Evolutionary conservation across 1,284 basidiomycete species (phyloP), one percentile per base, ranked within the genome.

Genomic region (Inonotus hispidus): DNA sequence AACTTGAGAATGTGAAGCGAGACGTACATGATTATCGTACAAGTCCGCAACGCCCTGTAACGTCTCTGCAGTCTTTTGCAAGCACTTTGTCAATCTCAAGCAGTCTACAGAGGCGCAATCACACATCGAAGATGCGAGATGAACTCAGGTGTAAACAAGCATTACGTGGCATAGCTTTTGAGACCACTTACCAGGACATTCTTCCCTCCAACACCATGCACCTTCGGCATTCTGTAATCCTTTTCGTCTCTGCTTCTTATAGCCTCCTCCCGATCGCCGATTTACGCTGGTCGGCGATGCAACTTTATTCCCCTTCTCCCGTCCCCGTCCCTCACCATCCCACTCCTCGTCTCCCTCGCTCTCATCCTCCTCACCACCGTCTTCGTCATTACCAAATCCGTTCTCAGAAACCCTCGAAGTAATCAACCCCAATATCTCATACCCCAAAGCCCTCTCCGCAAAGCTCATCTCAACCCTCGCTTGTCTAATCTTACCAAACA

Each of bases 181-280:
- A 38, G 41, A 37, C 16, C 11, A 37, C 62, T 19, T 65, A 88
- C 88, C 83, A 71, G 80, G 72, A 70, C 87, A 92, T 2, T 78
- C 79, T 61, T 93, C 89, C 21, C 85, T 77, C 91, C 92, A 95
- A 71, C 91, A 93, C 90, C 92, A 92, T 1, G 88, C 91, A 0
- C 88, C 86, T 21, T 90, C 82, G 13, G 80, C 78, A 67, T 93
- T 93, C 61, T 85, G 71, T 41, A 85, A 68, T 1, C 87, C 87
- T 59, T 78, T 82, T 37, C 41, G 3, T 21, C 23, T 49, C 32
- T 59, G 53, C 23, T 29, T 25, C 32, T 43, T 32, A 46, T 25
- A 27, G n/a, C 38, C 29, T 39, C n/a, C 16, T 21, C 32, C 47
- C 2, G 8, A n/a, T 7, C 54, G 41, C n/a, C 56, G 27, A 37